These are phyloP conservation scores for Venturia pyrina DNA, from an alignment of 2,329 filamentous ascomycete species.

Conservation along the genomic window DNA sequence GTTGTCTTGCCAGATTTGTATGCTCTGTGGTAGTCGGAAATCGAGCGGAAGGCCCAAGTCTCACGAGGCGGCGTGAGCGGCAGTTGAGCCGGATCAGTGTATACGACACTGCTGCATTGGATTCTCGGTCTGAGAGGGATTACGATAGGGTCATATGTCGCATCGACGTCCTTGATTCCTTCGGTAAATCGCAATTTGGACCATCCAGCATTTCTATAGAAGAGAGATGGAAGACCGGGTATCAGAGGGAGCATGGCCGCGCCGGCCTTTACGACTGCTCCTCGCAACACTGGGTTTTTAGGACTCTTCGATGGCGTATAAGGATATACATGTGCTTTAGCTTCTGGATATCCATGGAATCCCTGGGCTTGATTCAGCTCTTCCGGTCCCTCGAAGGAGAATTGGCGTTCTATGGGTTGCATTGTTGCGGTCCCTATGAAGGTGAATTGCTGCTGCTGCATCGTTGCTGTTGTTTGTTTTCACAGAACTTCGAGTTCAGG, in stretches of 20 bases:
- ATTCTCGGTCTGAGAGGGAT: slow-evolving; percentile 30
- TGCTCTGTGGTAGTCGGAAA: slow-evolving; percentile 65
- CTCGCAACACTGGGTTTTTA: slow-evolving; percentile 8
- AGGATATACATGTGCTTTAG: background rate
- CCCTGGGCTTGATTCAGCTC: background rate
- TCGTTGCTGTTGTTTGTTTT: background rate
- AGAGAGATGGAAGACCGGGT: slow-evolving; percentile 5
- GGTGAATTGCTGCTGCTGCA: background rate
- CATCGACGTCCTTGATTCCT: slow-evolving; percentile 44
- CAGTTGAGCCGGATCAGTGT: slow-evolving; percentile 14
- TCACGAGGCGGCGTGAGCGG: background rate
- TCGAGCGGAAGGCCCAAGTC: slow-evolving; percentile 52
- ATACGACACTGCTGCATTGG: slow-evolving; percentile 14
- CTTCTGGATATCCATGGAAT: background rate
- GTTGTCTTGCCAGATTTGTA: slow-evolving; percentile 62
- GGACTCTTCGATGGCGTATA: slow-evolving; percentile 3
- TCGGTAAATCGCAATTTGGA: slow-evolving; percentile 44
- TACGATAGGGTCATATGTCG: slow-evolving; percentile 49
- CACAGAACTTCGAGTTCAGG: background rate
- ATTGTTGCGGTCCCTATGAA: background rate
- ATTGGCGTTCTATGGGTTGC: background rate
- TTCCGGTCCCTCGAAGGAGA: background rate
- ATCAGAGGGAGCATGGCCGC: background rate
- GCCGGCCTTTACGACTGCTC: slow-evolving; percentile 4
- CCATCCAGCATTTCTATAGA: slow-evolving; percentile 67